These are phyloP conservation scores for Rutidosis leptorrhynchoides DNA, from an alignment of 129 eudicot species.

Conservation along the genomic window DNA sequence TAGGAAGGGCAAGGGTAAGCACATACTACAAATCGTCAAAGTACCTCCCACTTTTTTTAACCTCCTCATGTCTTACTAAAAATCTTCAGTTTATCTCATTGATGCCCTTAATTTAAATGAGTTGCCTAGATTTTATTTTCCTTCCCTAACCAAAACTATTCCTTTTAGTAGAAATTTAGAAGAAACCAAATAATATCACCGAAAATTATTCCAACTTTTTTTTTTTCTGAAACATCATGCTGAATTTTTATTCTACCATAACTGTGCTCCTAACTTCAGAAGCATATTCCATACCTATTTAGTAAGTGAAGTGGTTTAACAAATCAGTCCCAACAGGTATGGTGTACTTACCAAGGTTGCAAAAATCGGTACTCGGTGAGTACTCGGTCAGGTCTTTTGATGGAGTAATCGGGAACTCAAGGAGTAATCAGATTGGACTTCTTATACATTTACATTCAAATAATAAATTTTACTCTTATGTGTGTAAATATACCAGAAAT, in stretches of 20 bases:
- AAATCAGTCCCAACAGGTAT: background rate
- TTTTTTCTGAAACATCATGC: background rate
- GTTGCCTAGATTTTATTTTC: background rate
- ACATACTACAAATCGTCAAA: background rate
- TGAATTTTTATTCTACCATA: background rate
- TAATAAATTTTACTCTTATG: too few relatives aligned
- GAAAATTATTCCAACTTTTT: background rate
- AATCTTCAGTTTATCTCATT: background rate
- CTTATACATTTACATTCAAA: too few relatives aligned
- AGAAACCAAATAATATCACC: constrained; percentile 1
- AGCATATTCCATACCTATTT: constrained; percentile 1
- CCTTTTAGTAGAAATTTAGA: background rate
- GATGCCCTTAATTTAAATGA: background rate
- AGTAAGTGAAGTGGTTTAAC: background rate
- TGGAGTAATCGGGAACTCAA: too few relatives aligned
- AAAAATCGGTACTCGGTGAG: too few relatives aligned
- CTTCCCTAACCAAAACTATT: background rate
- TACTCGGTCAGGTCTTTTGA: too few relatives aligned
- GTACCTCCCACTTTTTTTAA: background rate
- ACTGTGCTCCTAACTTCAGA: background rate
- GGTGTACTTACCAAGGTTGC: constrained; percentile 17
- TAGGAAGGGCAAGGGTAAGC: too few relatives aligned
- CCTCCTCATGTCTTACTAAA: background rate
- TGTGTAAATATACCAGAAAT: too few relatives aligned
- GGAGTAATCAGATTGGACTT: too few relatives aligned